These are phyloP conservation scores for Colletotrichum sp. DNA, from an alignment of 2,329 filamentous ascomycete species.

Conservation along the genomic window DNA sequence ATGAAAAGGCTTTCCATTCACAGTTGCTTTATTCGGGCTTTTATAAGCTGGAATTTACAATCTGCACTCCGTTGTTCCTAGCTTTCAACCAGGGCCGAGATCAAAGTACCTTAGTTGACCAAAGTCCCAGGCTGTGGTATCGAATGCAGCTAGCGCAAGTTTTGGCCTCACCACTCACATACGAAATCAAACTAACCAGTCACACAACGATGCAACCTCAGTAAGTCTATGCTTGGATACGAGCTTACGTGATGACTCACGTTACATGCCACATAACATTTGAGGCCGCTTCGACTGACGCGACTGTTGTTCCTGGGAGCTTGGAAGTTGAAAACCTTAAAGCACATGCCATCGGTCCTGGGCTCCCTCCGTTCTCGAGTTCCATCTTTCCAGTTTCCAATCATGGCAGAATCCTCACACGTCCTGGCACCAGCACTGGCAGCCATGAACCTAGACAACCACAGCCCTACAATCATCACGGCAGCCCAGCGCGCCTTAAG, in stretches of 20 bases:
- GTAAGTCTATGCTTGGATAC: neutral
- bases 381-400: neutral
- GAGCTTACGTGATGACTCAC: neutral
- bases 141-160: neutral
- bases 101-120: neutral
- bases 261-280: neutral
- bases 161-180: neutral
- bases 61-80: accelerated
- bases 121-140: neutral
- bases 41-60: accelerated
- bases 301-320: neutral
- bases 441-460: neutral
- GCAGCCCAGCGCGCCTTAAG: neutral
- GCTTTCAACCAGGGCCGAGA: accelerated
- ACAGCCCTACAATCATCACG: neutral
- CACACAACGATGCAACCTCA: neutral
- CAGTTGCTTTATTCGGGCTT: neutral
- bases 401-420: accelerated
- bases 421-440: neutral
- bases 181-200: neutral
- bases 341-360: neutral
- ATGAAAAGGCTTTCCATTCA: accelerated
- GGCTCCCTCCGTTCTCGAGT: accelerated
- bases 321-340: neutral
- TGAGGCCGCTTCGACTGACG: neutral